Percentiles rank a stretch among this genome's conserved stretches.
Evolutionary conservation across 2,329 filamentous ascomycete species (phyloP).

Genomic region (Cladorrhinum sp.): DNA sequence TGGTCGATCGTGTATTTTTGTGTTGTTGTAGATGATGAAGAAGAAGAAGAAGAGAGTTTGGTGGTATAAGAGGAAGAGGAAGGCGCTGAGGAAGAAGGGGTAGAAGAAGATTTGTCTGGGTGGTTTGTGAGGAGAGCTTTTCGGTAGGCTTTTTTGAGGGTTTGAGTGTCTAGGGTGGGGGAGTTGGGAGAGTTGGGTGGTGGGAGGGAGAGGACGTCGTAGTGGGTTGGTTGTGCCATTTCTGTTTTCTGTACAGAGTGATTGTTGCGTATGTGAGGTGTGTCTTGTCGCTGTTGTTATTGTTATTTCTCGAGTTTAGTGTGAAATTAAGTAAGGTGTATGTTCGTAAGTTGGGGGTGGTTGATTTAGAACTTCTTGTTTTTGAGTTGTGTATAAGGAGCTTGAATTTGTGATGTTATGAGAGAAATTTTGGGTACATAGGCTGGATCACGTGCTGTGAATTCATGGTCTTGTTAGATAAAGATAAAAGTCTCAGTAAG

Average conservation of each 20-base stretch:
- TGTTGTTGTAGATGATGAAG: constrained; percentile 45
- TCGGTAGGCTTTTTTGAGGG: constrained; percentile 62
- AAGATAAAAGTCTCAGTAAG: too few relatives aligned
- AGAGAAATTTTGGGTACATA: background rate
- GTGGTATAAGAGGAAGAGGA: too few relatives aligned
- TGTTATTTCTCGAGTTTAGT: too few relatives aligned
- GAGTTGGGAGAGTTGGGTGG: too few relatives aligned
- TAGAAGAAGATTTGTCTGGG: constrained; percentile 52
- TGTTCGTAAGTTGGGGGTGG: too few relatives aligned
- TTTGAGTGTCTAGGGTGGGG: constrained; percentile 43
- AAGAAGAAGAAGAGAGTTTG: too few relatives aligned
- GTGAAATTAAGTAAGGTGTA: too few relatives aligned
- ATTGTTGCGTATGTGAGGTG: background rate
- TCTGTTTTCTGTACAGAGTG: background rate
- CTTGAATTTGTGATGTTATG: too few relatives aligned
- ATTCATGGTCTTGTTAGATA: too few relatives aligned
- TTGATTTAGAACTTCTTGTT: too few relatives aligned
- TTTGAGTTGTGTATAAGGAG: too few relatives aligned
- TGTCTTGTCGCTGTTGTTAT: background rate
- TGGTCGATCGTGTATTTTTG: constrained; percentile 56
- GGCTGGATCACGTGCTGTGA: background rate
- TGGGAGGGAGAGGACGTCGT: constrained; percentile 58
- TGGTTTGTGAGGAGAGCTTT: constrained; percentile 63
- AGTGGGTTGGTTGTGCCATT: constrained; percentile 46
- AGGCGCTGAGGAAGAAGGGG: constrained; percentile 47